Conservation (phyloP, 2,329 filamentous ascomycete genomes). For the Lasiodiplodia gonubiensis region DNA sequence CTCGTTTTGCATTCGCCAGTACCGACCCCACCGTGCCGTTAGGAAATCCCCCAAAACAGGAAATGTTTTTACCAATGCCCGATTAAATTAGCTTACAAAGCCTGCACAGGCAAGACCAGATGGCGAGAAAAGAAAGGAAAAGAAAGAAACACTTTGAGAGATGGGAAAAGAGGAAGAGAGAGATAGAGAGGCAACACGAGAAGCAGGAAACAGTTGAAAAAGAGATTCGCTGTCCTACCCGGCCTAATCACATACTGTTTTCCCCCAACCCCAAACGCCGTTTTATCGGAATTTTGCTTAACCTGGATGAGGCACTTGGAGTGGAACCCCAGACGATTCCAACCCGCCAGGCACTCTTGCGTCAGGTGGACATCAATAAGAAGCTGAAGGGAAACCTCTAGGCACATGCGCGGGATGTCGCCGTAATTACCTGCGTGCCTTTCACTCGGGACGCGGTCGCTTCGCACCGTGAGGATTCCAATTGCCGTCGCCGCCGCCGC, state of each 20-base stretch:
- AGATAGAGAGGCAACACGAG: neutral
- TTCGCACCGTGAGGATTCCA: slow-evolving; percentile 86
- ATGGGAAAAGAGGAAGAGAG: neutral
- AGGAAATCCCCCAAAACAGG: neutral
- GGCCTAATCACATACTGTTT: slow-evolving; percentile 17
- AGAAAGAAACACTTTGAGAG: neutral
- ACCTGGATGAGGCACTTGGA: neutral
- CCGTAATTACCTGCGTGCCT: neutral
- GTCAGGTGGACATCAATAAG: neutral
- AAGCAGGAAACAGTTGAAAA: neutral
- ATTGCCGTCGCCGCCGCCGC: slow-evolving; percentile 60
- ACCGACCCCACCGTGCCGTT: neutral
- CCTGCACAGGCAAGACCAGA: slow-evolving; percentile 1
- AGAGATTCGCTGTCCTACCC: slow-evolving; percentile 15
- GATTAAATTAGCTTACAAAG: slow-evolving; percentile 24
- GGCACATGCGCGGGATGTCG: neutral
- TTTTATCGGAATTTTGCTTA: slow-evolving; percentile 14
- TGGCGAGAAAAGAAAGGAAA: neutral
- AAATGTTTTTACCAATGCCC: slow-evolving; percentile 19
- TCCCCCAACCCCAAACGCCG: slow-evolving; percentile 13
- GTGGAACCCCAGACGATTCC: neutral
- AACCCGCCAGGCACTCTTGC: neutral
- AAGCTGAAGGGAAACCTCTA: neutral
- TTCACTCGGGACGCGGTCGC: slow-evolving; percentile 73
- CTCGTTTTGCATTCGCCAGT: neutral